Evolutionary conservation across 169 alveolate genomes (phyloP).

Genomic region (Plasmodium ovale): DNA sequence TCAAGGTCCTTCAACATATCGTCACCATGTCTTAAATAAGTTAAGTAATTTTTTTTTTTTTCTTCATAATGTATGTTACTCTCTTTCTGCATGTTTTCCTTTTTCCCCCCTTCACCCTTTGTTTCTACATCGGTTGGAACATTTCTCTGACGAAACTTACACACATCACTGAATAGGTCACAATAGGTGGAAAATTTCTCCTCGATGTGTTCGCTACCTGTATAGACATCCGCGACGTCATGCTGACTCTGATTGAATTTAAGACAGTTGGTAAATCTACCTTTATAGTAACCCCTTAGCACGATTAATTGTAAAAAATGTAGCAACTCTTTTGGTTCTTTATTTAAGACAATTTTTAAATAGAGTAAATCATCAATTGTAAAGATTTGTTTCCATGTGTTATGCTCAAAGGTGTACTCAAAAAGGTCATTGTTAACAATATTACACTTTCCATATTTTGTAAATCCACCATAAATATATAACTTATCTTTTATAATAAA

Average conservation of each 20-base stretch:
- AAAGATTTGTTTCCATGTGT: constrained; percentile 50
- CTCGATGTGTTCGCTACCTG: neutral
- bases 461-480: constrained; percentile 49
- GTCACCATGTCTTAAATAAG: no score
- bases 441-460: neutral
- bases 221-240: neutral
- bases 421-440: constrained; percentile 18
- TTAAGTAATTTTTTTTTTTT: no score
- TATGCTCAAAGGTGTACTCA: constrained; percentile 17
- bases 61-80: no score
- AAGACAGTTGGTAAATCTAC: neutral
- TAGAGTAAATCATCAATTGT: constrained; percentile 43
- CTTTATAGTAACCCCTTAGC: constrained; percentile 7
- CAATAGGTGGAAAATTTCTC: neutral
- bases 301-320: constrained; percentile 11
- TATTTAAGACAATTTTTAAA: constrained; percentile 6
- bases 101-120: no score
- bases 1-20: no score
- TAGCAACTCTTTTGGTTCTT: neutral
- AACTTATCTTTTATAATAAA: constrained; percentile 12
- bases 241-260: neutral
- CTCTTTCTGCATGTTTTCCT: no score
- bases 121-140: no score
- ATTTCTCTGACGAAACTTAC: no score
- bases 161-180: no score